These are phyloP conservation scores for Xylaria acuta DNA, from an alignment of 495 filamentous ascomycete genomes.

Conservation along the genomic window DNA sequence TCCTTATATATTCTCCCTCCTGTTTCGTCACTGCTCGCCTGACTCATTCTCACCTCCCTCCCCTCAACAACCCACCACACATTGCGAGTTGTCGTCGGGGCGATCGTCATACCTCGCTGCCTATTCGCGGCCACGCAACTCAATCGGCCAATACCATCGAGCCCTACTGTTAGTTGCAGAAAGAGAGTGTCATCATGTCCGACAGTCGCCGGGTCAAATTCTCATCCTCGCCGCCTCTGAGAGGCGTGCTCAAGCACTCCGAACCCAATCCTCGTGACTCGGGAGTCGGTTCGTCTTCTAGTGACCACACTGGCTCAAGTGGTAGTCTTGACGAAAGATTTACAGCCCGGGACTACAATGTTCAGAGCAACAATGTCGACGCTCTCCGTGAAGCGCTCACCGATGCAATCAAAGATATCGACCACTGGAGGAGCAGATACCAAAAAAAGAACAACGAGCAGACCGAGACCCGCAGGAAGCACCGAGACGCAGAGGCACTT, in stretches of 20 bases:
- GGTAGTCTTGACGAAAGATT: slow-evolving; percentile 43
- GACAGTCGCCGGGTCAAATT: slow-evolving; percentile 30
- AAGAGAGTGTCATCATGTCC: slow-evolving; percentile 19
- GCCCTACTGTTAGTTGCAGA: not conserved
- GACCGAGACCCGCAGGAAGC: slow-evolving; percentile 29
- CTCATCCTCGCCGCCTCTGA: slow-evolving; percentile 25
- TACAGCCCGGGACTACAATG: slow-evolving; percentile 39
- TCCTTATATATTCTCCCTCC: slow-evolving; percentile 21
- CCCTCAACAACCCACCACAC: not conserved
- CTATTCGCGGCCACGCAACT: slow-evolving; percentile 14
- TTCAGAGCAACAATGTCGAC: slow-evolving; percentile 38
- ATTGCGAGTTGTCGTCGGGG: not conserved
- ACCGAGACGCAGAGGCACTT: slow-evolving; percentile 27
- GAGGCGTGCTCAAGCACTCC: slow-evolving; percentile 26
- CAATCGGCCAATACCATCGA: not conserved
- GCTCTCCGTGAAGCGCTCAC: slow-evolving; percentile 40
- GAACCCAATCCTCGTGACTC: slow-evolving; percentile 38
- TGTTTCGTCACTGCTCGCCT: slow-evolving; percentile 10
- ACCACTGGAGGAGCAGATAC: slow-evolving; percentile 33
- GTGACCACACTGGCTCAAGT: slow-evolving; percentile 39
- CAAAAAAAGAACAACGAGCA: slow-evolving; percentile 34
- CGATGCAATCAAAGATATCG: slow-evolving; percentile 39
- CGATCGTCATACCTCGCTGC: slow-evolving; percentile 3
- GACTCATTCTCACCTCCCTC: slow-evolving; percentile 18
- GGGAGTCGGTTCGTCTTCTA: slow-evolving; percentile 43